These are phyloP conservation scores for Lichtheimia ornata DNA, from an alignment of 371 early-diverging fungal species.

Conservation along the genomic window DNA sequence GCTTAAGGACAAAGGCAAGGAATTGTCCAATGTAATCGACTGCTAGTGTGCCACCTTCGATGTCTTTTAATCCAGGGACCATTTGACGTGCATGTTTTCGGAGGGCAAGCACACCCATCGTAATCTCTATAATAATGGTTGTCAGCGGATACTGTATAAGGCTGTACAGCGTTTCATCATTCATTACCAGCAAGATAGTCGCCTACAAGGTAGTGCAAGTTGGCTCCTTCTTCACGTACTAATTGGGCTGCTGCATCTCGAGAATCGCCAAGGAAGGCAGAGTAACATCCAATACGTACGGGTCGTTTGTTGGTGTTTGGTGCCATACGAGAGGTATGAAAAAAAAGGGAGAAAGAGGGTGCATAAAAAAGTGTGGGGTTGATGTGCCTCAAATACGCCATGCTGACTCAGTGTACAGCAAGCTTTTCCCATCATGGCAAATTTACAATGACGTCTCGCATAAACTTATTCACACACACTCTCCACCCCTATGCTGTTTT, in stretches of 20 bases:
- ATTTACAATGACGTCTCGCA: no score
- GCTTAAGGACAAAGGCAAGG: conserved; percentile 48
- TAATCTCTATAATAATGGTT: conserved; percentile 52
- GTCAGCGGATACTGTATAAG: background rate
- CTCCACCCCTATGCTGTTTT: no score
- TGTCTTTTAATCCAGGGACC: conserved; percentile 36
- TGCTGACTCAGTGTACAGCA: no score
- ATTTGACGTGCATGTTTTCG: conserved; percentile 38
- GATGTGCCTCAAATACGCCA: background rate
- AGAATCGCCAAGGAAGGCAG: conserved; percentile 74
- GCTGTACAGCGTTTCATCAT: background rate
- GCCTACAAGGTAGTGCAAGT: conserved; percentile 73
- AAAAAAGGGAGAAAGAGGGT: conserved; percentile 5
- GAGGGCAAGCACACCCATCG: conserved; percentile 69
- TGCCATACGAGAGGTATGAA: background rate
- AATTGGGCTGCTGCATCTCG: conserved; percentile 72
- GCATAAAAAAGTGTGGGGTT: conserved; percentile 1
- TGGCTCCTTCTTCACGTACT: conserved; percentile 59
- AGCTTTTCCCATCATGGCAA: no score
- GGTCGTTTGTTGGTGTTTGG: conserved; percentile 11
- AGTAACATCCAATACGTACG: conserved; percentile 69
- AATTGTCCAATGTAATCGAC: conserved; percentile 65
- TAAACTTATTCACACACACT: no score
- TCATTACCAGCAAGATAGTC: conserved; percentile 65
- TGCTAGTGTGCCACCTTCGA: conserved; percentile 30